Percentiles rank a stretch among this genome's conserved stretches.
Conservation (phyloP, 805 yeast genomes). For the Candida ponderosae region DNA sequence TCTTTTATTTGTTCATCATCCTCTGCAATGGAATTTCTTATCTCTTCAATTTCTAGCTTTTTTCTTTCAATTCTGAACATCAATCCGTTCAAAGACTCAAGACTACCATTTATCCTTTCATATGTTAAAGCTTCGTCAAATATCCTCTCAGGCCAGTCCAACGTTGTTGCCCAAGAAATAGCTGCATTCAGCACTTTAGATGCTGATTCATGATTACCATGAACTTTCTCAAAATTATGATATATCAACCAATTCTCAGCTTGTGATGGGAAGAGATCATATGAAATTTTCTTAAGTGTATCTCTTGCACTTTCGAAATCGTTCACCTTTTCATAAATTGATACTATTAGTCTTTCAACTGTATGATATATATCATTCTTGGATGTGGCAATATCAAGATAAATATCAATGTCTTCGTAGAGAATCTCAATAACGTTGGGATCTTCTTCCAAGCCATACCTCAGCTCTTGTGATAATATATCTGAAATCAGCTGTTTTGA, state of each 20-base stretch:
- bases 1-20: conserved; percentile 7
- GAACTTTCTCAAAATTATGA: conserved; percentile 29
- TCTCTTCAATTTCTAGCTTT: conserved; percentile 7
- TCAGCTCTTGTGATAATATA: no score
- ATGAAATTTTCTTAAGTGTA: conserved; percentile 18
- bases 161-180: conserved; percentile 11
- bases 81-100: conserved; percentile 16
- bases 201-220: conserved; percentile 20
- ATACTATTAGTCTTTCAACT: conserved; percentile 34
- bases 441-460: no score
- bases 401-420: not conserved
- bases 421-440: no score
- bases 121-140: conserved; percentile 35
- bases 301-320: conserved; percentile 22
- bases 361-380: conserved; percentile 31
- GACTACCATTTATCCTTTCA: conserved; percentile 27
- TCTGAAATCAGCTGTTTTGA: no score
- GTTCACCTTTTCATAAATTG: conserved; percentile 24
- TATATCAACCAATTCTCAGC: conserved; percentile 42
- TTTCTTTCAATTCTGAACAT: conserved; percentile 20
- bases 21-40: conserved; percentile 3
- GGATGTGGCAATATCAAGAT: not conserved
- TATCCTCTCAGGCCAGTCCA: conserved; percentile 47
- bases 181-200: conserved; percentile 26
- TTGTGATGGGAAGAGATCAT: conserved; percentile 21